Evolutionary conservation across 495 filamentous ascomycete genomes (phyloP), one percentile per base, ranked within the genome.

Genomic region (Pseudevernia furfuracea): DNA sequence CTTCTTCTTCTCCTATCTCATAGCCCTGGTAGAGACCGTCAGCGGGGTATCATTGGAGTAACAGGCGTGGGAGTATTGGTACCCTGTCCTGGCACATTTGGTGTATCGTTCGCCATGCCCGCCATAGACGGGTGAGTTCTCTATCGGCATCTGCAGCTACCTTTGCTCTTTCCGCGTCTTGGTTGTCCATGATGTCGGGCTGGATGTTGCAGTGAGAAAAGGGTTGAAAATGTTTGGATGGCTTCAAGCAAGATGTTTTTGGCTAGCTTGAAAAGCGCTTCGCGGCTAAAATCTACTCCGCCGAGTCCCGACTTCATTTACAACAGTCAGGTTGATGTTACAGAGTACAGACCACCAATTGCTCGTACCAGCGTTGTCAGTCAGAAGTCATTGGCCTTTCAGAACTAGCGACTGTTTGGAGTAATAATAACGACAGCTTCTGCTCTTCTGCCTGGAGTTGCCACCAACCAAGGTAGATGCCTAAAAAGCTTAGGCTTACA

Each of bases 21-120:
- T 98, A 98, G 67, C 93, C 93, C 92, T 96, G 68, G 23, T 59
- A 43, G 43, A 56, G 64, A 23, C 43, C 48, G 32, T 65, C 65
- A 63, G 59, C 46, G 55, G 56, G 60, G 58, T 34, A 30, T 32
- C n/a, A 23, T 30, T 36, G 19, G 56, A 59, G 30, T 43, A 44
- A 44, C 48, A 56, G 69, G 38, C 25, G 69, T 84, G 4, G 49
- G 49, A 32, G 12, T 15, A 0, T 19, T 53, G 60, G 60, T 80
- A 93, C 89, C 68, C 91, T 79, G 71, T 96, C 91, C 63, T 81
- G 80, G 38, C 90, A 86, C 90, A 96, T 91, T 79, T 95, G 89
- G 72, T 92, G 87, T 62, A 91, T 84, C 4, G 91, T 96, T 72
- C 84, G 80, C 87, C 89, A 93, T 70, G 88, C 89, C 75, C 91